These are phyloP conservation scores for Plasmodium knowlesi DNA, from an alignment of 169 alveolate genomes.

Conservation along the genomic window DNA sequence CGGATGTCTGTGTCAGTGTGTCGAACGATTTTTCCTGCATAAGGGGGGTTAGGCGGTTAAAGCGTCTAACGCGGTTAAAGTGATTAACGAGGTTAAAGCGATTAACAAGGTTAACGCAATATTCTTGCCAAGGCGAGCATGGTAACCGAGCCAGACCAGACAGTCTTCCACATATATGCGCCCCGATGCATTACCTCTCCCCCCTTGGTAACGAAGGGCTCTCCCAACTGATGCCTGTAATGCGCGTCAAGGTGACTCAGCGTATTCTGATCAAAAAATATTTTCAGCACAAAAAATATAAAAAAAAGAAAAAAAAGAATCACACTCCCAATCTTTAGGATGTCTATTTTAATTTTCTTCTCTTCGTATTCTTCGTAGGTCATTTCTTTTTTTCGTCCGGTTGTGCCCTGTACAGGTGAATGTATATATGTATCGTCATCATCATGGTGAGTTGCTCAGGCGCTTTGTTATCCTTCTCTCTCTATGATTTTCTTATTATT, in stretches of 20 bases:
- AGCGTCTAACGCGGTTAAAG: not conserved
- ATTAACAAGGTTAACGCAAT: not conserved
- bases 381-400: not conserved
- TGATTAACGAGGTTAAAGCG: not conserved
- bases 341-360: not conserved
- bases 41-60: not conserved
- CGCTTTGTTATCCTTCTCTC: not conserved
- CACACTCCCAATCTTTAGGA: constrained; percentile 8
- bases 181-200: not conserved
- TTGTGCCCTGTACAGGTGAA: not conserved
- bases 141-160: not conserved
- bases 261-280: constrained; percentile 13
- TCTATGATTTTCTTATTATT: not conserved
- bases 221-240: not conserved
- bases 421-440: too few relatives aligned
- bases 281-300: constrained; percentile 23
- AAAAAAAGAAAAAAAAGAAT: constrained; percentile 22
- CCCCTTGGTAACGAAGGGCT: constrained; percentile 5
- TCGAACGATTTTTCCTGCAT: constrained; percentile 48
- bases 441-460: too few relatives aligned
- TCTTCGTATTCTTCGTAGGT: not conserved
- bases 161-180: not conserved
- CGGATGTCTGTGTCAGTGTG: constrained; percentile 12
- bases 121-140: not conserved
- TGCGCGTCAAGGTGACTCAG: constrained; percentile 2